Conservation (phyloP, 179 eudicot species). For the Sideroxylon spinosum region DNA sequence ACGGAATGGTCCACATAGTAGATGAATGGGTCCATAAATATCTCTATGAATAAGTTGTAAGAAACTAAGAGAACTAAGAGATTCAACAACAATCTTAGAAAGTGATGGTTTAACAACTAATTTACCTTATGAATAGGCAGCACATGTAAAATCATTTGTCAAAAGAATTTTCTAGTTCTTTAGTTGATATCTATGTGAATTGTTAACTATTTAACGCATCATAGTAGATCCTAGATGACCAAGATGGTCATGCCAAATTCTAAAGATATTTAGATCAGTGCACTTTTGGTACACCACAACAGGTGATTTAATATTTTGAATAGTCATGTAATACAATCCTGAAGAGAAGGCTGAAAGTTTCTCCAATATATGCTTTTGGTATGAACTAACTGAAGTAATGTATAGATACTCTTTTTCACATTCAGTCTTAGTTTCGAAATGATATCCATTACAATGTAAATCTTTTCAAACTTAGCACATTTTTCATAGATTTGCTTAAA, state of each 20-base stretch:
- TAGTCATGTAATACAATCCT: background rate
- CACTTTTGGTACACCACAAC: background rate
- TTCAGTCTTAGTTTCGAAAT: slow-evolving; percentile 14
- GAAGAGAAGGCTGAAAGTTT: too few relatives aligned
- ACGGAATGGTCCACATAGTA: background rate
- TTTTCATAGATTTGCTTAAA: slow-evolving; percentile 9
- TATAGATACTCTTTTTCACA: background rate
- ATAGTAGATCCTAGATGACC: background rate
- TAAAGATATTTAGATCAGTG: background rate
- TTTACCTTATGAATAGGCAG: background rate
- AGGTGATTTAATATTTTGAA: background rate
- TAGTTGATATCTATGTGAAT: background rate
- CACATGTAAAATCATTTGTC: background rate
- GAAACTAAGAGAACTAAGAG: background rate
- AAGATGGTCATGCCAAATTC: background rate
- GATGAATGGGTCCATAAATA: background rate
- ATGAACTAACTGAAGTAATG: background rate
- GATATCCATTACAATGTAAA: slow-evolving; percentile 12
- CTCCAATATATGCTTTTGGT: background rate
- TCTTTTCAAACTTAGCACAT: slow-evolving; percentile 13
- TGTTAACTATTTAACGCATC: background rate
- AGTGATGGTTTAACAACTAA: slow-evolving; percentile 5
- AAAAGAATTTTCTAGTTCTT: background rate
- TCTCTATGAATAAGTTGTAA: background rate
- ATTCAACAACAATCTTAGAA: background rate